phyloP scores from a whole-genome alignment of 768 basidiomycete species.

The Ramaria sp. region DNA sequence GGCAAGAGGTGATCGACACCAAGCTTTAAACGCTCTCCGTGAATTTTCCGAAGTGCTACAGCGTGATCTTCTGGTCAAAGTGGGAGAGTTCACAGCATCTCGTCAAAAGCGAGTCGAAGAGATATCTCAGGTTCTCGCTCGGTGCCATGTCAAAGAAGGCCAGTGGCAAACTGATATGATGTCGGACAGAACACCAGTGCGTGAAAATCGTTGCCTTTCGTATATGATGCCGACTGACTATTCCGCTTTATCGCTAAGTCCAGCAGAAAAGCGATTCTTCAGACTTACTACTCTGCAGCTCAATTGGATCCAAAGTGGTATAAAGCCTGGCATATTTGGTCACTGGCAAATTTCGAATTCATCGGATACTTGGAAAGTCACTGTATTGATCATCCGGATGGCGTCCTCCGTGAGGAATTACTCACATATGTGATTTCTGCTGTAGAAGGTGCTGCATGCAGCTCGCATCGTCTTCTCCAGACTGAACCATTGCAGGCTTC shows the following conservation, averaged over 20 bases:
- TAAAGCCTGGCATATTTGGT: slow-evolving; percentile 99
- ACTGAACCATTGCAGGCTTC: slow-evolving; percentile 47
- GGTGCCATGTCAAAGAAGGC: slow-evolving; percentile 94
- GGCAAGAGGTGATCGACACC: slow-evolving; percentile 71
- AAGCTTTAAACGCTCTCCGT: slow-evolving; percentile 73
- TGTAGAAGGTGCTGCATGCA: slow-evolving; percentile 55
- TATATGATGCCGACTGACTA: slow-evolving; percentile 10
- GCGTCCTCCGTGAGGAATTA: slow-evolving; percentile 51
- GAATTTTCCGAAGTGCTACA: slow-evolving; percentile 71
- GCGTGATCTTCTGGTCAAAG: slow-evolving; percentile 59
- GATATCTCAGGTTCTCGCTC: slow-evolving; percentile 76
- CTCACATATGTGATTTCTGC: slow-evolving; percentile 87
- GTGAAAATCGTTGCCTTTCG: slow-evolving; percentile 19
- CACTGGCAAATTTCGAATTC: slow-evolving; percentile 91
- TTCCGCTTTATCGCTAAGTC: slow-evolving; percentile 42
- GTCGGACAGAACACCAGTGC: slow-evolving; percentile 69
- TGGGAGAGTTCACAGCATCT: slow-evolving; percentile 23
- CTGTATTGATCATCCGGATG: slow-evolving; percentile 39
- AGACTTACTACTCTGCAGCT: slow-evolving; percentile 78
- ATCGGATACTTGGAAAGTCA: slow-evolving; percentile 70
- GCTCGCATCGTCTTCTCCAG: neutral
- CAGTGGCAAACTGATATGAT: slow-evolving; percentile 84
- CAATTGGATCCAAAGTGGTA: slow-evolving; percentile 92
- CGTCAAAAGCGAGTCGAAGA: slow-evolving; percentile 35
- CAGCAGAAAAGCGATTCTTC: slow-evolving; percentile 71